Evolutionary conservation across 306 rosid species (phyloP), one percentile per base, ranked within the genome.

Genomic region (Vigna reflexopilosa): DNA sequence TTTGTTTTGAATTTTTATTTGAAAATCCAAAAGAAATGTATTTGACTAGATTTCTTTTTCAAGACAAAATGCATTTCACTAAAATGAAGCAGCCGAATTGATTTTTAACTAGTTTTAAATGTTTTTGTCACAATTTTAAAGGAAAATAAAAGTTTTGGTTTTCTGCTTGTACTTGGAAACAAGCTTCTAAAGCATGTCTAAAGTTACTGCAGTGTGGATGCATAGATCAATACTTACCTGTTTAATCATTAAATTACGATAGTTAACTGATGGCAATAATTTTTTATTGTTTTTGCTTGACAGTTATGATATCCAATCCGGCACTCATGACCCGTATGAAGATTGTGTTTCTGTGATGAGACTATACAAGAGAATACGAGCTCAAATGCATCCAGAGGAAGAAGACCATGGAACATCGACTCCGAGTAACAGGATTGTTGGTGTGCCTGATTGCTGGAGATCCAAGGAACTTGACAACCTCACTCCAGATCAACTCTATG

Each of bases 291-390:
- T 58, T 40, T 75, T 67, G 77, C 78, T 88, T 80, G 83, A 24
- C 87, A 93, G 98, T 76, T 93, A 93, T 80, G 85, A 90, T 61
- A 90, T 93, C 68, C 97, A 90, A 82, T 28, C 83, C 0, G 86
- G 88, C 62, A 45, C 57, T 52, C 97, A 93, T 55, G 89, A 93
- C 66, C 98, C 96, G 0, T 90, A 73, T 36, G 92, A 88, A 86
- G 96, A 90, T 73, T 83, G 91, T 70, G 83, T 91, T 71, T 90
- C 97, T 52, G 93, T 49, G 6, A 88, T 91, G 97, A 88, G 97
- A 78, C 84, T 93, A 24, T 93, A 88, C 65, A 93, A 90, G 86
- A 91, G 92, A 77, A 86, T 93, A 19, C 87, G 91, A 6, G 86
- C 74, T 9, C 82, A 87, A 36, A 69, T 67, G 58, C 97, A 93